These are phyloP conservation scores for Escovopsis sp. DNA, from an alignment of 2,329 filamentous ascomycete species.

Conservation along the genomic window DNA sequence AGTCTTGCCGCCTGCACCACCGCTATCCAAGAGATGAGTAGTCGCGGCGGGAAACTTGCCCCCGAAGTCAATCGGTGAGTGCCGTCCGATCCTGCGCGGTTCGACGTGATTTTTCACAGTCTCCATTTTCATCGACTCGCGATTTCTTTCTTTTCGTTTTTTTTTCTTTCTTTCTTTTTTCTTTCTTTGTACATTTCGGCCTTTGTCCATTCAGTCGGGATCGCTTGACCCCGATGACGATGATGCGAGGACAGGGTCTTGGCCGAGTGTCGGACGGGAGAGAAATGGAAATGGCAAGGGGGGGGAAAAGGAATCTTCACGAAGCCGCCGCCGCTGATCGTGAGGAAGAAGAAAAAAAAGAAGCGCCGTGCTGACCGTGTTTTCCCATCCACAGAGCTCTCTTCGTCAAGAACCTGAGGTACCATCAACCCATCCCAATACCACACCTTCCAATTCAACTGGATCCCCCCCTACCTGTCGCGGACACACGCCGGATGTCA, in stretches of 20 bases:
- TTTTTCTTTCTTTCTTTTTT: constrained; percentile 1
- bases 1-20: constrained; percentile 10
- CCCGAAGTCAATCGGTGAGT: constrained; percentile 92
- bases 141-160: too few relatives aligned
- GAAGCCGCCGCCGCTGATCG: constrained; percentile 6
- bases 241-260: too few relatives aligned
- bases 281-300: too few relatives aligned
- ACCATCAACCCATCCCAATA: constrained; percentile 6
- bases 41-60: constrained; percentile 90
- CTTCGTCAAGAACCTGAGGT: constrained; percentile 99
- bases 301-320: not conserved
- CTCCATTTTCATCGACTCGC: too few relatives aligned
- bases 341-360: too few relatives aligned
- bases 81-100: constrained; percentile 4
- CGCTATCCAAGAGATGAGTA: constrained; percentile 86
- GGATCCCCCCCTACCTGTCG: not conserved
- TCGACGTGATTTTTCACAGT: too few relatives aligned
- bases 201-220: too few relatives aligned
- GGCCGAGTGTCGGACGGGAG: too few relatives aligned
- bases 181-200: too few relatives aligned
- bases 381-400: constrained; percentile 64
- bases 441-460: not conserved
- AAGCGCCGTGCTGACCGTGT: constrained; percentile 18
- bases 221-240: too few relatives aligned
- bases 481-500: not conserved